Evolutionary conservation across 768 basidiomycete genomes (phyloP).

Genomic region (Tephrocybe sp.): DNA sequence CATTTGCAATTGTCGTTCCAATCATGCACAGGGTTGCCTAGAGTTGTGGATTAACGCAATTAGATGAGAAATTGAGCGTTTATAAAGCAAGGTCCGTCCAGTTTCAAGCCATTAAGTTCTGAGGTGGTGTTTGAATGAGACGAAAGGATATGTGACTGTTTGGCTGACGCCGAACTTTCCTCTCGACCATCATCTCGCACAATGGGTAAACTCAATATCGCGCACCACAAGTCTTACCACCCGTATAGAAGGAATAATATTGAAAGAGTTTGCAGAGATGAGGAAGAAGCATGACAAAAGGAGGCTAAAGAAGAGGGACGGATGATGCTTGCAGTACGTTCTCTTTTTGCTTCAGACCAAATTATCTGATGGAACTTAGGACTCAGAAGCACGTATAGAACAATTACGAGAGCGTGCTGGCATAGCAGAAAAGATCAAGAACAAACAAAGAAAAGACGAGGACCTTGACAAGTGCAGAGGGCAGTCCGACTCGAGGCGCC

Average conservation of each 20-base stretch:
- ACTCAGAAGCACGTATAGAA: conserved; percentile 76
- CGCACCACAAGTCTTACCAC: conserved; percentile 90
- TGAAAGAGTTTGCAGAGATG: conserved; percentile 74
- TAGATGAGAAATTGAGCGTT: neutral
- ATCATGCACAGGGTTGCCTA: too few species aligned
- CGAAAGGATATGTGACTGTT: too few species aligned
- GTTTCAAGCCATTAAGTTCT: neutral
- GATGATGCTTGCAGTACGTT: conserved; percentile 66
- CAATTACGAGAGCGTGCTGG: conserved; percentile 63
- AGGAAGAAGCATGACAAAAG: conserved; percentile 69
- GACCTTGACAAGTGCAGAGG: conserved; percentile 35
- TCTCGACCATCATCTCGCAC: conserved; percentile 9
- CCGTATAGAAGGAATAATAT: conserved; percentile 85
- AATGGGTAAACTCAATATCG: conserved; percentile 88
- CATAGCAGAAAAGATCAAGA: conserved; percentile 25
- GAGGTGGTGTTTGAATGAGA: neutral
- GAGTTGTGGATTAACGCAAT: too few species aligned
- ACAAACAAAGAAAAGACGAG: conserved; percentile 35
- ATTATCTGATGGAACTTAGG: conserved; percentile 39
- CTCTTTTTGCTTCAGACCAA: conserved; percentile 2
- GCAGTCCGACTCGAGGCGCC: conserved; percentile 30
- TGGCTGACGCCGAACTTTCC: too few species aligned
- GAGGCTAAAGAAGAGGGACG: conserved; percentile 70
- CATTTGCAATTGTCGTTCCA: conserved; percentile 32
- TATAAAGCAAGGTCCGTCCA: neutral